phyloP scores from a whole-genome alignment of 257 asterid genomes.

The Solanum acaule region DNA sequence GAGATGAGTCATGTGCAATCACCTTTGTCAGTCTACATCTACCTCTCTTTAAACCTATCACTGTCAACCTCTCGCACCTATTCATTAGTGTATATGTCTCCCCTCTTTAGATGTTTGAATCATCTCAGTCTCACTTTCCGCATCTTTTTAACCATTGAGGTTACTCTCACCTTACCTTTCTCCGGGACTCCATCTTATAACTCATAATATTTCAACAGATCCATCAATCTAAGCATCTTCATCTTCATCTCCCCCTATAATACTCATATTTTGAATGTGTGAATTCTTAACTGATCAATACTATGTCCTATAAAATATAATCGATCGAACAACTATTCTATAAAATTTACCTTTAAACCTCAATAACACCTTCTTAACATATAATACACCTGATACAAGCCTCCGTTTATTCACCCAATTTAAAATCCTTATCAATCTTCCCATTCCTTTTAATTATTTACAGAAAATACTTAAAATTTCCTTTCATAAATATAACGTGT shows the following conservation, averaged over 20 bases:
- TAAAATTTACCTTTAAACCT: neutral
- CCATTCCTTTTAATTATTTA: too few species aligned
- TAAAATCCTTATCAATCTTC: too few species aligned
- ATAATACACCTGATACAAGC: neutral
- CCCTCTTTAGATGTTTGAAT: neutral
- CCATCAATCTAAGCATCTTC: neutral
- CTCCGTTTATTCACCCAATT: too few species aligned
- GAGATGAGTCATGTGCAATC: too few species aligned
- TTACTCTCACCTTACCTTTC: too few species aligned
- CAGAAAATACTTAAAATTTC: too few species aligned
- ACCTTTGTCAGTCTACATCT: too few species aligned
- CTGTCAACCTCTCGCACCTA: too few species aligned
- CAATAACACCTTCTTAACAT: neutral
- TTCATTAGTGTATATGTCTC: too few species aligned
- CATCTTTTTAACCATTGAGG: neutral
- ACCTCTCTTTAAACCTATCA: too few species aligned
- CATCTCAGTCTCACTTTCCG: neutral
- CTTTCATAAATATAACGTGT: neutral
- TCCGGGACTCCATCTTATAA: neutral
- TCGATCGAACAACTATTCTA: neutral
- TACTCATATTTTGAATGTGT: neutral
- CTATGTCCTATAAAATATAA: neutral
- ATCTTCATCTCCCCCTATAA: fast-evolving
- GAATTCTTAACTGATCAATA: neutral
- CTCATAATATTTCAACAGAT: neutral